phyloP scores from a whole-genome alignment of 495 filamentous ascomycete species.

The Penicillium argentinense region DNA sequence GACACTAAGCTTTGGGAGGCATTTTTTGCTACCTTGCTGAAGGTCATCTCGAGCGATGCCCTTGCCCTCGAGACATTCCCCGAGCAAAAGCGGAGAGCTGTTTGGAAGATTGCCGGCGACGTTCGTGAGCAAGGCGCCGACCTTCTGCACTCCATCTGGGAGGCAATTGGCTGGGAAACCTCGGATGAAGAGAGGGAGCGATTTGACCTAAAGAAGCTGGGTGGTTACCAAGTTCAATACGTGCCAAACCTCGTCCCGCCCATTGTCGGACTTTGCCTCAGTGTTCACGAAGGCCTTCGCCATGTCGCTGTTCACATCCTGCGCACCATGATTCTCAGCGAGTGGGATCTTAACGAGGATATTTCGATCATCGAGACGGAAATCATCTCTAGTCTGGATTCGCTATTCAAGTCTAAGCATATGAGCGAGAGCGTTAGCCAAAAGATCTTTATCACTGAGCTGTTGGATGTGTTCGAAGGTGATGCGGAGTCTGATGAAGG shows the following conservation, averaged over 20 bases:
- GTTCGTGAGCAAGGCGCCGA: constrained; percentile 89
- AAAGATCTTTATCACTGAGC: constrained; percentile 87
- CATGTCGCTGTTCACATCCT: constrained; percentile 89
- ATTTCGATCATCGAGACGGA: constrained; percentile 90
- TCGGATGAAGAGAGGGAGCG: constrained; percentile 68
- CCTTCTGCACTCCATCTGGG: constrained; percentile 81
- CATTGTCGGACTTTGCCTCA: constrained; percentile 91
- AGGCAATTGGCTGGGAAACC: constrained; percentile 96
- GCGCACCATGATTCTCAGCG: constrained; percentile 96
- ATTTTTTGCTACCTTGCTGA: constrained; percentile 87
- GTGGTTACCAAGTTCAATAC: constrained; percentile 97
- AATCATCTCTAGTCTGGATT: constrained; percentile 92
- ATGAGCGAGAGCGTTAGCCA: constrained; percentile 87
- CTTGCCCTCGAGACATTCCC: constrained; percentile 95
- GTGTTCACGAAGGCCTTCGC: constrained; percentile 88
- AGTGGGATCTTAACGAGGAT: constrained; percentile 96
- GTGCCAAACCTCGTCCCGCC: constrained; percentile 88
- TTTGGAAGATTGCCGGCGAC: constrained; percentile 99
- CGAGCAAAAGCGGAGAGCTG: constrained; percentile 91
- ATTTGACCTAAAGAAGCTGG: constrained; percentile 81
- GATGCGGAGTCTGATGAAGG: constrained; percentile 69
- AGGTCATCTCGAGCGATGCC: constrained; percentile 82
- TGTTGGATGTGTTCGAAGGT: constrained; percentile 76
- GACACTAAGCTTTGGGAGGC: constrained; percentile 91
- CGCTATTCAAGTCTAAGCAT: constrained; percentile 84